Conservation (phyloP, 768 basidiomycete genomes). For the Lactarius indigo region DNA sequence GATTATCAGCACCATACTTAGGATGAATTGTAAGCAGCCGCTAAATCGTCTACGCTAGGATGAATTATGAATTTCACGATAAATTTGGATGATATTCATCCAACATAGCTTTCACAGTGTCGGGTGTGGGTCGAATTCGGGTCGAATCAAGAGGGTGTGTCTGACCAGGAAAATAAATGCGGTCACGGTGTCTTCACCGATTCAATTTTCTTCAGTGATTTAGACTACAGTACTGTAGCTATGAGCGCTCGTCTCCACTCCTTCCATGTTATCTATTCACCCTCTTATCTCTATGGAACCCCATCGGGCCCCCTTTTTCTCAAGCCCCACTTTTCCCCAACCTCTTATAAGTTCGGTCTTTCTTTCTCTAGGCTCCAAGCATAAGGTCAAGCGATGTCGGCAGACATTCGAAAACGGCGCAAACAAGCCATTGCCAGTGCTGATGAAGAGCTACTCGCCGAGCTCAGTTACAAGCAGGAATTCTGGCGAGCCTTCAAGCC, state of each 20-base stretch:
- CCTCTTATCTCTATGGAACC: not conserved
- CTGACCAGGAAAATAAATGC: too few relatives aligned
- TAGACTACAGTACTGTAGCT: too few relatives aligned
- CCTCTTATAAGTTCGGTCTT: not conserved
- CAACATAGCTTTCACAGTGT: too few relatives aligned
- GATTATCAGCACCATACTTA: too few relatives aligned
- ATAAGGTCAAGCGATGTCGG: conserved; percentile 2
- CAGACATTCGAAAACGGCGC: not conserved
- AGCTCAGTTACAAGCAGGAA: conserved; percentile 42
- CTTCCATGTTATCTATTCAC: not conserved
- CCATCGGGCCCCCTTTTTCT: not conserved
- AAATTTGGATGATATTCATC: too few relatives aligned
- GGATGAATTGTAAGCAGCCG: too few relatives aligned
- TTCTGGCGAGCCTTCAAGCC: conserved; percentile 38
- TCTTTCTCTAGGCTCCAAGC: not conserved
- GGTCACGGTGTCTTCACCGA: too few relatives aligned
- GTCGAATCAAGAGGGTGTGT: too few relatives aligned
- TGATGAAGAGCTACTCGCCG: conserved; percentile 34
- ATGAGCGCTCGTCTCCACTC: not conserved
- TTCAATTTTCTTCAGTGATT: too few relatives aligned
- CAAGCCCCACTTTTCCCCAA: not conserved
- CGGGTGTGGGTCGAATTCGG: too few relatives aligned
- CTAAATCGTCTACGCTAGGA: too few relatives aligned
- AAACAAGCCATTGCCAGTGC: conserved; percentile 9
- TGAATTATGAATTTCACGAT: too few relatives aligned